Evolutionary conservation across 306 rosid genomes (phyloP), one percentile per base, ranked within the genome.

Genomic region (Quercus mongolica): DNA sequence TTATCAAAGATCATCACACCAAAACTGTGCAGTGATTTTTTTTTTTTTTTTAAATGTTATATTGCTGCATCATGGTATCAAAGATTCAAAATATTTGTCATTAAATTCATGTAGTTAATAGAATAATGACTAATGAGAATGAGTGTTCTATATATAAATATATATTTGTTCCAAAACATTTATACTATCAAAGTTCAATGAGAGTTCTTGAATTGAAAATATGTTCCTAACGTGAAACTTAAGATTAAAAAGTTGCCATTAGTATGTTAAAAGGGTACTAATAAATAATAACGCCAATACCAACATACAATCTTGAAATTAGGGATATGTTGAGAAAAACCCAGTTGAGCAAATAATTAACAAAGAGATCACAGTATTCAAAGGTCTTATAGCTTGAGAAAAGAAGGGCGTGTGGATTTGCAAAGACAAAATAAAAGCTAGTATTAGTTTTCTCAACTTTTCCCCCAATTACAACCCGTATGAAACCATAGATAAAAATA

Each of bases 401-500:
- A 67, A 76, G 74, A 70, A 4, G 57, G 61, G 21, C 69, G 41
- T 73, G 68, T 80, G 76, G 82, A 75, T 83, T 65, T 73, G 52
- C 20, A 76, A 11, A 49, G 52, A 49, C 61, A 62, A 65, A 11
- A 73, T 13, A 56, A 67, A 61, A 55, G 11, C 28, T 23, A 21
- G 0, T 21, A 69, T 41, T 23, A 70, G 25, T 67, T 56, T 80
- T 73, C 70, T 76, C 52, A 80, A 79, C 49, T 70, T 65, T 62
- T 73, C 70, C 31, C 31, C 25, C 18, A 23, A 26, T 44, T 71
- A 74, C 49, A 30, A 79, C 55, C n/a, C 76, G 30, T 64, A 44
- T 70, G 77, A 80, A 87, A 79, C 82, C 76, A 80, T 25, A 84
- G 25, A 82, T 52, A 69, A 79, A 63, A 64, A 79, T 61, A 79